Percentiles rank a stretch among this genome's conserved stretches.
These are phyloP conservation scores for Rhodotorula sp. DNA, from an alignment of 1,284 basidiomycete species.

Conservation along the genomic window DNA sequence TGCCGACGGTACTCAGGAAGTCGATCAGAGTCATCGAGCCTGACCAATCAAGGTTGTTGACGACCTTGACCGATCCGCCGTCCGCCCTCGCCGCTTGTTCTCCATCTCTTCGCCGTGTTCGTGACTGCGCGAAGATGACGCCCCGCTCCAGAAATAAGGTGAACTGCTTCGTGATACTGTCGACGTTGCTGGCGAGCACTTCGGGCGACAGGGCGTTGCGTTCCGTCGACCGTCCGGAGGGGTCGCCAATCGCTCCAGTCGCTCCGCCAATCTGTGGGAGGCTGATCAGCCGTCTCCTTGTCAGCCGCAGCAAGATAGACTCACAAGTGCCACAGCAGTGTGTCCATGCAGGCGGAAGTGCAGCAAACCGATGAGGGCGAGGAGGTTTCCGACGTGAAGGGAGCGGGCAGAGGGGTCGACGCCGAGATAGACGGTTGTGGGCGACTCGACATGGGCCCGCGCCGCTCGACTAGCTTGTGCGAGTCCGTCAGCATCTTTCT, in stretches of 20 bases:
- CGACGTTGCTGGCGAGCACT: constrained; percentile 67
- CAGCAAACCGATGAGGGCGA: constrained; percentile 79
- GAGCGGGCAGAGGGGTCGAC: constrained; percentile 88
- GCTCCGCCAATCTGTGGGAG: constrained; percentile 82
- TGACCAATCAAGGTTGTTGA: constrained; percentile 87
- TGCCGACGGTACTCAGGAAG: constrained; percentile 79
- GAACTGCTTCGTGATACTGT: constrained; percentile 64
- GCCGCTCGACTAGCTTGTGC: constrained; percentile 16
- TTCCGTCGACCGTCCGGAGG: constrained; percentile 82
- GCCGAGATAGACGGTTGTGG: constrained; percentile 54
- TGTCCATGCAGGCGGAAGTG: constrained; percentile 86
- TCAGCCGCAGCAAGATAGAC: constrained; percentile 28
- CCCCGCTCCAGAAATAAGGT: constrained; percentile 70
- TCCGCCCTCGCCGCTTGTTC: constrained; percentile 34
- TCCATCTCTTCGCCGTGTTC: constrained; percentile 46
- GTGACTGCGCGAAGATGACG: constrained; percentile 57
- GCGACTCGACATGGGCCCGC: constrained; percentile 20
- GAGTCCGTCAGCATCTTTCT: neutral
- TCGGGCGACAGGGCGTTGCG: constrained; percentile 65
- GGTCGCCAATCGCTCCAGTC: constrained; percentile 95
- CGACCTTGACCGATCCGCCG: constrained; percentile 52
- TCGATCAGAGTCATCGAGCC: constrained; percentile 70
- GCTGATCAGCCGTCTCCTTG: neutral
- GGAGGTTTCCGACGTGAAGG: constrained; percentile 88
- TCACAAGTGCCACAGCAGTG: constrained; percentile 71